Percentiles rank a stretch among this genome's conserved stretches.
Evolutionary conservation across 1,139 yeast species (phyloP).

Genomic region (Entelexis paramagnoliae): DNA sequence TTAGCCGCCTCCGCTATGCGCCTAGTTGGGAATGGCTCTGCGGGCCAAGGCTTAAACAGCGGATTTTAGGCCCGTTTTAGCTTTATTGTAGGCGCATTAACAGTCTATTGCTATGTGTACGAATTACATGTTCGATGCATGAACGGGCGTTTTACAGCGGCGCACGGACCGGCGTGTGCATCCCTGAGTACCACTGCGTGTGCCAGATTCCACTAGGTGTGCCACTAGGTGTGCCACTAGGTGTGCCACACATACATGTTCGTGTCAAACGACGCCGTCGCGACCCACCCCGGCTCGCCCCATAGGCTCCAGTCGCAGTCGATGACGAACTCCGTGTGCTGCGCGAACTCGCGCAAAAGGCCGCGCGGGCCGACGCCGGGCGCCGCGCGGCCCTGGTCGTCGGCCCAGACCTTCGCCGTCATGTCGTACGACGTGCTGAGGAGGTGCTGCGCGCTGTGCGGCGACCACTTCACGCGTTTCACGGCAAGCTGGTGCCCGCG

Average conservation of each 20-base stretch:
- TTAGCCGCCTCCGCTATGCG: too few relatives aligned
- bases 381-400: constrained; percentile 34
- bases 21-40: too few relatives aligned
- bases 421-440: constrained; percentile 81
- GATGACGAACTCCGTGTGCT: constrained; percentile 78
- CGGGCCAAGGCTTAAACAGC: too few relatives aligned
- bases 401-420: constrained; percentile 83
- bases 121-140: too few relatives aligned
- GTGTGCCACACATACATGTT: constrained; percentile 82
- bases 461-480: constrained; percentile 75
- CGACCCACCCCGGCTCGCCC: constrained; percentile 96
- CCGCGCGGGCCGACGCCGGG: constrained; percentile 39
- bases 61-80: too few relatives aligned
- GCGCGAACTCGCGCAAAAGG: constrained; percentile 48
- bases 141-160: too few relatives aligned
- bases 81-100: too few relatives aligned
- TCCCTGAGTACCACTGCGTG: too few relatives aligned
- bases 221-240: background rate
- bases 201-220: too few relatives aligned
- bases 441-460: constrained; percentile 63
- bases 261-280: constrained; percentile 95
- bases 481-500: constrained; percentile 88
- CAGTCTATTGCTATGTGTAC: too few relatives aligned
- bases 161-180: too few relatives aligned
- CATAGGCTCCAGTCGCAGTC: constrained; percentile 96